These are phyloP conservation scores for Populus deltoides DNA, from an alignment of 345 rosid species.

Conservation along the genomic window DNA sequence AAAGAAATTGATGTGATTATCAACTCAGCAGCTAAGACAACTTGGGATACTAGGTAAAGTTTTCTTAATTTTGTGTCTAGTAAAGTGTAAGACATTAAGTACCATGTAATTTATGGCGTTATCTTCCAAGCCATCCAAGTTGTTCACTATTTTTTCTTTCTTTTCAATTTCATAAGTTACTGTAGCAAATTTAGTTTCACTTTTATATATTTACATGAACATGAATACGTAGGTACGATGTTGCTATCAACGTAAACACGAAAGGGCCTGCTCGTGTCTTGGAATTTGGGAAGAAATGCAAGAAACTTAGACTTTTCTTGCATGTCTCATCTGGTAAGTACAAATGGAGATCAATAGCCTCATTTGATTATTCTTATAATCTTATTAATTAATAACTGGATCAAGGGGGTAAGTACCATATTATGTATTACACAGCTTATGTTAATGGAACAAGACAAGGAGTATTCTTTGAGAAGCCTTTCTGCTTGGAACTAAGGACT, in stretches of 20 bases:
- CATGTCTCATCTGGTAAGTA: slow-evolving; percentile 27
- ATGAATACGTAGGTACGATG: slow-evolving; percentile 23
- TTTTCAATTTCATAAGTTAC: no score
- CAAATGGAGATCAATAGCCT: background rate
- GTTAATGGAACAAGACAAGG: slow-evolving; percentile 14
- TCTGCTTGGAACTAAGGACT: background rate
- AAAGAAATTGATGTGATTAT: slow-evolving; percentile 31
- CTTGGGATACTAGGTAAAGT: slow-evolving; percentile 12
- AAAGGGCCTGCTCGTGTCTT: slow-evolving; percentile 16
- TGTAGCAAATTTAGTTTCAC: no score
- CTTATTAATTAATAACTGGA: background rate
- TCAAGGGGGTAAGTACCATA: background rate
- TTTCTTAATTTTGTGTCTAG: background rate
- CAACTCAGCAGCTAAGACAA: slow-evolving; percentile 34
- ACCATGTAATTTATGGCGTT: no score
- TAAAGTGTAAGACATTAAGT: no score
- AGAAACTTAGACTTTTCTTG: slow-evolving; percentile 29
- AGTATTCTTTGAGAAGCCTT: slow-evolving; percentile 4
- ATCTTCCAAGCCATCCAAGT: no score
- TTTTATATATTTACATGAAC: background rate
- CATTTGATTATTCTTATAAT: background rate
- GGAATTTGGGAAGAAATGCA: slow-evolving; percentile 20
- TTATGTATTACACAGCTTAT: slow-evolving; percentile 4
- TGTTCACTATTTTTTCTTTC: no score
- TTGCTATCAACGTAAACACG: slow-evolving; percentile 17